A percentile compares a stretch with the other conserved stretches of the same genome.
Evolutionary conservation across 192 early-diverging fungal genomes (phyloP).

Genomic region (Coemansia sp.): DNA sequence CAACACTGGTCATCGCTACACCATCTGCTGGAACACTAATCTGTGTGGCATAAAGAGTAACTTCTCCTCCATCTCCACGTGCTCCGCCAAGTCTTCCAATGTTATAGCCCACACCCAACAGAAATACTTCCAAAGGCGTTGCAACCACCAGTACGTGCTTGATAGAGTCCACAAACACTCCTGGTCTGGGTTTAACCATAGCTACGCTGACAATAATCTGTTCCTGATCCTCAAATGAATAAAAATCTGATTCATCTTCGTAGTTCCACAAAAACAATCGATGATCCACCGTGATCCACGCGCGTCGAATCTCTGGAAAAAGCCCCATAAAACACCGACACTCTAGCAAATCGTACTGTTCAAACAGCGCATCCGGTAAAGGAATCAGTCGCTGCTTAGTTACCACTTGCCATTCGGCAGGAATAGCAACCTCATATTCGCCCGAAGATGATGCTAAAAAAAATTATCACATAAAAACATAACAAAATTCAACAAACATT

Average conservation of each 20-base stretch:
- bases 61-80: conserved; percentile 42
- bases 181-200: conserved; percentile 71
- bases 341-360: conserved; percentile 72
- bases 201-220: conserved; percentile 85
- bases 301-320: conserved; percentile 84
- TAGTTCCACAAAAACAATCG: conserved; percentile 92
- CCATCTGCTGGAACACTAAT: conserved; percentile 78
- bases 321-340: conserved; percentile 85
- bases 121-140: conserved; percentile 79
- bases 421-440: conserved; percentile 52
- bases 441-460: conserved; percentile 56
- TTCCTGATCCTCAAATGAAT: conserved; percentile 82
- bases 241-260: conserved; percentile 67
- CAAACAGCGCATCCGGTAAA: conserved; percentile 74
- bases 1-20: conserved; percentile 76
- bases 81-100: conserved; percentile 7
- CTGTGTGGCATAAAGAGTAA: conserved; percentile 78
- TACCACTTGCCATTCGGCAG: conserved; percentile 58
- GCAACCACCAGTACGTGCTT: conserved; percentile 82
- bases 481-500: neutral
- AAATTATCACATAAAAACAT: neutral
- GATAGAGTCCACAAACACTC: conserved; percentile 81
- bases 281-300: conserved; percentile 91
- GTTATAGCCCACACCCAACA: conserved; percentile 71
- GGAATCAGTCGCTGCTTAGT: conserved; percentile 62